Evolutionary conservation across 352 stramenopile species (phyloP), one percentile per base, ranked within the genome.

Genomic region (Phytophthora sansomeana): DNA sequence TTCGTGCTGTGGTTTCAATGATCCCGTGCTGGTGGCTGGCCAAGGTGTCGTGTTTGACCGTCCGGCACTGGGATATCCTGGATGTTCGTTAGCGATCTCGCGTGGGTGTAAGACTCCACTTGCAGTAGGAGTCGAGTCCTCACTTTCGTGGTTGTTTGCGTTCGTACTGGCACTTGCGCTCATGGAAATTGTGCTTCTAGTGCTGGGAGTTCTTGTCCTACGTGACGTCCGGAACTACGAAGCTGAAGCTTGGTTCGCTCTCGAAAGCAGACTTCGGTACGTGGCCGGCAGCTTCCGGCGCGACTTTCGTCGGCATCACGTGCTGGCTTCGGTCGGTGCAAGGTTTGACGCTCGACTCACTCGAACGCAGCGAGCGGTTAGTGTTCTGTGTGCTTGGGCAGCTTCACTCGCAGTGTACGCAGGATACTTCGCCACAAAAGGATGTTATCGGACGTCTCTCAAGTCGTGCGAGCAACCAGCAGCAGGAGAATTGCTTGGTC

Each of bases 291-390:
- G 75, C 16, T 94, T 88, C 68, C 63, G 60, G 2, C 74, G 80
- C 48, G 69, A 91, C 28, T 67, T 86, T 19, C 69, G 71, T 3
- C 55, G 54, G 7, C 19, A 58, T 10, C 86, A 94, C 51, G 16
- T 91, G 14, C 26, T 80, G 17, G 64, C 89, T 13, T 94, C 86
- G 10, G 38, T 94, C 0, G 48, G 58, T 0, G 49, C 71, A 32
- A 69, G 55, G 3, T 94, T 81, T 48, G 86, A 94, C 49, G 53
- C 67, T 24, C 89, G 89, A 47, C 69, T 88, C 51, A 92, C 83
- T 6, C 80, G 86, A 17, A 16, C 44, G 0, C 83, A 94, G 58
- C 83, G 86, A 2, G 46, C 89, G 8, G 68, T 71, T 14, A 83
- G 73, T 43, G 60, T 92, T 2, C 57, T 89, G 5, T 87, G 80